These are phyloP conservation scores for Pichia pseudocactophila DNA, from an alignment of 805 yeast genomes.

Conservation along the genomic window DNA sequence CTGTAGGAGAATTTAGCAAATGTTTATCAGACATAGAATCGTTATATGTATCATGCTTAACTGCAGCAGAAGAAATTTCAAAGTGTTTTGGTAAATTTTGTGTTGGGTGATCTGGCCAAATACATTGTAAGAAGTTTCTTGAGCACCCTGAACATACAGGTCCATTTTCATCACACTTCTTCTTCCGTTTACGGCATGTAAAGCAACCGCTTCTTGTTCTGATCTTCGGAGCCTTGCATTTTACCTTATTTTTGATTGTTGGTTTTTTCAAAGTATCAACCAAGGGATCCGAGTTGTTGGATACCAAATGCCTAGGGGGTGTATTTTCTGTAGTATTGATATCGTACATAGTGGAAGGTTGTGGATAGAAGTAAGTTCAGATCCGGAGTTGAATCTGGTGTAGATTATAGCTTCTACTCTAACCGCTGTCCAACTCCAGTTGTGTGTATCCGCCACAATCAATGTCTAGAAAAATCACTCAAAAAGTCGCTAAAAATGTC, in stretches of 20 bases:
- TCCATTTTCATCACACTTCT: conserved; percentile 28
- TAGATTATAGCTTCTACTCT: too few species aligned
- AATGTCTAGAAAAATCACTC: too few species aligned
- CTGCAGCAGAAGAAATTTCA: conserved; percentile 16
- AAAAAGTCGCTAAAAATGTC: too few species aligned
- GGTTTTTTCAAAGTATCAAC: neutral
- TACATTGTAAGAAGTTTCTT: conserved; percentile 26
- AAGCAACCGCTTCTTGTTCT: conserved; percentile 30
- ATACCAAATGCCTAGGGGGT: too few species aligned
- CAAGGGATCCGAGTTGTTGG: neutral
- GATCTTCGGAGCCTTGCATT: conserved; percentile 12
- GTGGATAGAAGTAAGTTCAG: too few species aligned
- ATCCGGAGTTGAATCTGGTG: too few species aligned
- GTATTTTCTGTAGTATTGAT: too few species aligned
- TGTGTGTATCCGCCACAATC: too few species aligned
- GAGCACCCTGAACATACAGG: conserved; percentile 30
- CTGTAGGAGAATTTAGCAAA: too few species aligned
- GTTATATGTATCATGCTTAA: conserved; percentile 1
- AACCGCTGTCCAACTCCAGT: too few species aligned
- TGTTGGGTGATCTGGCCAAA: conserved; percentile 23
- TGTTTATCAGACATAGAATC: too few species aligned
- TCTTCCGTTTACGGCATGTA: conserved; percentile 30
- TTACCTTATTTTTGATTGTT: neutral
- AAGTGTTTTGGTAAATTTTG: conserved; percentile 24
- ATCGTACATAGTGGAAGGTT: too few species aligned